Evolutionary conservation across 2,329 filamentous ascomycete genomes (phyloP).

Genomic region (Cyphellophora europaea): DNA sequence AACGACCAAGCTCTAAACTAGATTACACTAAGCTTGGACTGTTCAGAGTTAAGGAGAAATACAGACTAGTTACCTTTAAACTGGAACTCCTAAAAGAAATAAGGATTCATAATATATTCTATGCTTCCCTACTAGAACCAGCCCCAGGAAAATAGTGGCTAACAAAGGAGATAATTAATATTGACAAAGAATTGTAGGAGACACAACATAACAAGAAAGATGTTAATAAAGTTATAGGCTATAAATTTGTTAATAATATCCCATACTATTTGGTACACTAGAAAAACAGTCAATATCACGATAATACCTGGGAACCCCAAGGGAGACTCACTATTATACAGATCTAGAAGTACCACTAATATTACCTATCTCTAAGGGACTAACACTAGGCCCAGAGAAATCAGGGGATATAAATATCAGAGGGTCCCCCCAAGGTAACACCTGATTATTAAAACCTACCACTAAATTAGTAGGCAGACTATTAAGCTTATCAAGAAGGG

Average conservation of each 20-base stretch:
- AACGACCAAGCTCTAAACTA: constrained; percentile 6
- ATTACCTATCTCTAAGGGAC: constrained; percentile 1
- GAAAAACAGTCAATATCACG: neutral
- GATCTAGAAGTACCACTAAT: neutral
- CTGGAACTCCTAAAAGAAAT: neutral
- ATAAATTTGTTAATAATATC: constrained; percentile 1
- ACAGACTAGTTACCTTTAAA: constrained; percentile 1
- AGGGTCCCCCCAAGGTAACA: no score
- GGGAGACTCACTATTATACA: constrained; percentile 1
- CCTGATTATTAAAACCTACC: neutral
- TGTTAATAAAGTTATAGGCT: constrained; percentile 1
- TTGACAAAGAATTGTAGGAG: constrained; percentile 1
- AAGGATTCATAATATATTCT: neutral
- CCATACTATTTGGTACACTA: constrained; percentile 1
- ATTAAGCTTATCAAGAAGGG: neutral
- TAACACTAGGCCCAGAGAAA: neutral
- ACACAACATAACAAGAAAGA: constrained; percentile 1
- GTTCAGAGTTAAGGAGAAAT: constrained; percentile 4
- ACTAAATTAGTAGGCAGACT: neutral
- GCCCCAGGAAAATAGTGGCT: neutral
- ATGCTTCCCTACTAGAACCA: constrained; percentile 1
- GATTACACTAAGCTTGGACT: constrained; percentile 6
- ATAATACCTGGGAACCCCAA: constrained; percentile 4
- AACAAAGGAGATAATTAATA: constrained; percentile 2
- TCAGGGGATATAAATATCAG: neutral